Evolutionary conservation across 179 eudicot species (phyloP), one percentile per base, ranked within the genome.

Genomic region (Vitellaria paradoxa): DNA sequence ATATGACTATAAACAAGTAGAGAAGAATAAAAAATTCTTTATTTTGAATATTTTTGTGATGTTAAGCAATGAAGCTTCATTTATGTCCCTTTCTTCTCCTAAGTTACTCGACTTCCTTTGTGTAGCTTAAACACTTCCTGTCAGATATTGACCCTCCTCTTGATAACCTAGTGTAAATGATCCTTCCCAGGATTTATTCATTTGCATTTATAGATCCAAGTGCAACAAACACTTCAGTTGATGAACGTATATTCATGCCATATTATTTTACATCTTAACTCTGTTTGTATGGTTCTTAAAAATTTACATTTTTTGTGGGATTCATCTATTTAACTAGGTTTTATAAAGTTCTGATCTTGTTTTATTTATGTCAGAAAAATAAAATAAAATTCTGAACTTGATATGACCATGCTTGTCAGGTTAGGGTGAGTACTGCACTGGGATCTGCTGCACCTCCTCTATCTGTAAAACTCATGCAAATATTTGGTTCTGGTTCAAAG

Each of bases 361-460:
- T 15, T 49, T 61, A 24, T 20, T 60, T 30, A 30, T 30, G 37
- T 30, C n/a, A 30, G 2, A 30, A 30, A 30, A 30, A 30, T 30
- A 30, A 30, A 30, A 2, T 30, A 30, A 30, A 20, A 37, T 13
- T 63, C 46, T 47, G 17, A 5, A 6, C 26, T 30, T 75, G 26
- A 57, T 37, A 30, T 30, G 37, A 30, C 37, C 37, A n/a, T 20
- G 9, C 76, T 83, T 60, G 53, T 77, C 87, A 93, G 98, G 99
- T 96, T 56, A 86, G 84, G 74, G 97, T 93, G 81, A 91, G 65
- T 75, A 91, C 97, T 42, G 93, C 90, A 21, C 79, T 96, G 80
- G 99, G 99, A 75, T 91, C 96, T 63, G 37, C 80, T 55, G 91
- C 91, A 23, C 97, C 97, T 78, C 86, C 92, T 21, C 77, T 91